Evolutionary conservation across 306 rosid genomes (phyloP), one percentile per base, ranked within the genome.

Genomic region (Mimosa pudica): DNA sequence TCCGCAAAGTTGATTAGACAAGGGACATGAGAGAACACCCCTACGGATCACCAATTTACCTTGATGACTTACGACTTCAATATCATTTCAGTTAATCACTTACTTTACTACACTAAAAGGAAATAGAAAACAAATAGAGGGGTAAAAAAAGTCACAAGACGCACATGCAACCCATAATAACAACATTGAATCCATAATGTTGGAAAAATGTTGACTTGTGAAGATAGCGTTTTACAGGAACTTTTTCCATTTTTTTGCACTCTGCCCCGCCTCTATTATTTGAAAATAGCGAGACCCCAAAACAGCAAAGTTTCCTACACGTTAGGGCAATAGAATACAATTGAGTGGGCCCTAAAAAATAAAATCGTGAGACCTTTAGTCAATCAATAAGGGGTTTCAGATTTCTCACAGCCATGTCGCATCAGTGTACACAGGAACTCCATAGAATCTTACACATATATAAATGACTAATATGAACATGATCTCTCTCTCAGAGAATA

Each of bases 101-200:
- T 24, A 24, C 42, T 38, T 38, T 38, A 38, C 5, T 38, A 38
- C 42, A 38, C 42, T 38, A 38, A 38, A 38, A 38, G 42, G 42
- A 38, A 38, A 38, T 5, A 76, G 65, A 74, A 55, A 73, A 79
- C 24, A 54, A 17, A 20, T 4, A 16, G 20, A 1, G 20, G 7
- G 10, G 24, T 7, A 70, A 62, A 12, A 62, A 88, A 88, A 62
- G 89, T 81, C 78, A 33, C 75, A 70, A 57, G 48, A 17, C 75
- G 72, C 97, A 90, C 91, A 89, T 92, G 97, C 87, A 73, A 24
- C 83, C 90, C 80, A 87, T 79, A 66, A 57, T 49, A 52, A 79
- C 75, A 86, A 78, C 77, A 51, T 49, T 64, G 84, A 85, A 36
- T 67, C 80, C 81, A 75, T 70, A 72, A 71, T 76, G 70, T 72